These are phyloP conservation scores for Xylaria sp. DNA, from an alignment of 2,329 filamentous ascomycete genomes.

Conservation along the genomic window DNA sequence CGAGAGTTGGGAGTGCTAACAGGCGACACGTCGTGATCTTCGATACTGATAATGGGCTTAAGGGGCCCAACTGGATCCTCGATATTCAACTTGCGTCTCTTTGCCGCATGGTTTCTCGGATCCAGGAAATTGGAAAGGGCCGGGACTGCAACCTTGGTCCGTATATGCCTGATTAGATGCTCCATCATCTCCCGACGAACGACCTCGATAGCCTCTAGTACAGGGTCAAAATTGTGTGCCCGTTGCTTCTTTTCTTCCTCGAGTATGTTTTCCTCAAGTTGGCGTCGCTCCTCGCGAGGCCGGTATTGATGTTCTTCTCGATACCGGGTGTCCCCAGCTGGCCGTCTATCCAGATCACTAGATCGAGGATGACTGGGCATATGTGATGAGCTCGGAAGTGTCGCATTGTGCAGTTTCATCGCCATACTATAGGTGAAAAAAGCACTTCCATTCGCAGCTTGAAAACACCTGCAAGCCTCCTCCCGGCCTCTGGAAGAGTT, in stretches of 20 bases:
- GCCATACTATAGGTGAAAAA: constrained; percentile 93
- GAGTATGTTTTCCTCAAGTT: constrained; percentile 82
- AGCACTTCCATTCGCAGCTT: constrained; percentile 79
- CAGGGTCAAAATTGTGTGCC: constrained; percentile 90
- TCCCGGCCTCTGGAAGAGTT: constrained; percentile 79
- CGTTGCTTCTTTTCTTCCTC: constrained; percentile 91
- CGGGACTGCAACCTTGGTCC: constrained; percentile 85
- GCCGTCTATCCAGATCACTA: constrained; percentile 46
- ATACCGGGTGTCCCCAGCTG: constrained; percentile 60
- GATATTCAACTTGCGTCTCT: constrained; percentile 77
- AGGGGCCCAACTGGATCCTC: constrained; percentile 51
- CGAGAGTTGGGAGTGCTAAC: constrained; percentile 74
- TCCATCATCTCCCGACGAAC: constrained; percentile 84
- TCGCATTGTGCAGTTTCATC: constrained; percentile 78
- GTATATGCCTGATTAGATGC: constrained; percentile 89
- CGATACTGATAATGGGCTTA: constrained; percentile 64
- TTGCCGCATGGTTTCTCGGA: constrained; percentile 81
- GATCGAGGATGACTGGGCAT: constrained; percentile 41
- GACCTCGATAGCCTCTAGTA: constrained; percentile 81
- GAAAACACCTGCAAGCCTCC: constrained; percentile 84
- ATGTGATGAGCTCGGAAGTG: constrained; percentile 48
- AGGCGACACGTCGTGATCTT: constrained; percentile 70
- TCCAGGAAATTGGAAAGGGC: constrained; percentile 84
- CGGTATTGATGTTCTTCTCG: constrained; percentile 73
- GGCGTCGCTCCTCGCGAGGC: constrained; percentile 74